Base-by-base conservation (phyloP, 2,329 filamentous ascomycete genomes). In the Talaromyces sp. region DNA sequence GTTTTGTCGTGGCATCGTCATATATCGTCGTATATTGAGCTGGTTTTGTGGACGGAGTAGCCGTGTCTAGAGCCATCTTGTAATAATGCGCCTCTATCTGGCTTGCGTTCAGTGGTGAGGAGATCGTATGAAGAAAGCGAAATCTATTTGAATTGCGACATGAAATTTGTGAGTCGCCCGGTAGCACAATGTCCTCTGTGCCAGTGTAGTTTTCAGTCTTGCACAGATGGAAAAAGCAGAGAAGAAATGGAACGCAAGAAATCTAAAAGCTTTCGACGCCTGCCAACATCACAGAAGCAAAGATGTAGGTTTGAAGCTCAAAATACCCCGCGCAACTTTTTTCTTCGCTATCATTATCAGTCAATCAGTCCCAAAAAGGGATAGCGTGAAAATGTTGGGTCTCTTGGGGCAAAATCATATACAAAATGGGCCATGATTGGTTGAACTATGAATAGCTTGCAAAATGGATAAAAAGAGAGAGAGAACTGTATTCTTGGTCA, bases 11-110 rank as follows among this genome's bases (percentile, higher is more conserved):
- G 38, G 67, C 70, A 31, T 76, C 71, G 64, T 75, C 70, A 63
- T 75, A 80, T 61, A 78, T 67, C 54, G 72, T 72, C 62, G 77
- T 71, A 15, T 31, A 61, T 29, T 56, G 31, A 53, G 34, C n/a
- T 15, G 58, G 65, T 49, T 22, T 25, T 2, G 59, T 62, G 10
- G 43, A 38, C 17, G 31, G 11, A 8, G 29, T 13, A 40, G 58
- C 25, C 22, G 25, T 36, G 22, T 47, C 43, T 25, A 22, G 45
- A n/a, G 51, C 43, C 64, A 63, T 66, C 5, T 3, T 56, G 53
- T n/a, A n/a, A 34, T 3, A 11, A 8, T 34, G 51, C 29, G 13
- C 22, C 19, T 17, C 2, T 36, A 19, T 54, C 2, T 54, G n/a
- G 53, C 53, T 54, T 54, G 51, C 11, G 10, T 36, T 34, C 29